Conservation (phyloP, 805 yeast genomes). For the Ogataea naganishii region DNA sequence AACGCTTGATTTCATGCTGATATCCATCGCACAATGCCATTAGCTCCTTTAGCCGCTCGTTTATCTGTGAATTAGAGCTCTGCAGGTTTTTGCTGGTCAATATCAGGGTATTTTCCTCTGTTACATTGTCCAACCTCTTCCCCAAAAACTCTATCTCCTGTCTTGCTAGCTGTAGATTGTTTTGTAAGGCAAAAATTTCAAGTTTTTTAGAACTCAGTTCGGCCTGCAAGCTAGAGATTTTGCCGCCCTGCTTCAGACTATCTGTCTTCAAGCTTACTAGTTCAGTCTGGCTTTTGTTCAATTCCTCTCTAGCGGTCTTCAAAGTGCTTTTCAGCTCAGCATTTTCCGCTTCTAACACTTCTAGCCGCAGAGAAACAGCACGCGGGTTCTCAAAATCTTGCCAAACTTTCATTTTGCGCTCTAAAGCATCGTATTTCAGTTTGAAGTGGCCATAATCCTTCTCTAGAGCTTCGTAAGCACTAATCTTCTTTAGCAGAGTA, state of each 20-base stretch:
- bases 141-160: slow-evolving; percentile 13
- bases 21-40: slow-evolving; percentile 47
- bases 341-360: slow-evolving; percentile 3
- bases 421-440: slow-evolving; percentile 38
- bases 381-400: slow-evolving; percentile 23
- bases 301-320: slow-evolving; percentile 4
- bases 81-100: slow-evolving; percentile 4
- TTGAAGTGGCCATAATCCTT: slow-evolving; percentile 38
- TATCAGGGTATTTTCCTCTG: slow-evolving; percentile 9
- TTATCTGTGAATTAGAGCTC: slow-evolving; percentile 8
- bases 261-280: slow-evolving; percentile 4
- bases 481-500: slow-evolving; percentile 30
- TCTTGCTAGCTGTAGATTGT: slow-evolving; percentile 7
- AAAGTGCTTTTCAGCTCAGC: slow-evolving; percentile 1
- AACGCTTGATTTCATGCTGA: slow-evolving; percentile 37
- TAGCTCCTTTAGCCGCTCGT: slow-evolving; percentile 24
- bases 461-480: slow-evolving; percentile 31
- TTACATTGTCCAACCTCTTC: slow-evolving; percentile 10
- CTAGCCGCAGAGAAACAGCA: slow-evolving; percentile 4
- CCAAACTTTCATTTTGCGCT: slow-evolving; percentile 41
- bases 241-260: slow-evolving; percentile 1
- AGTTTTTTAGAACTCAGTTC: slow-evolving; percentile 3
- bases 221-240: not conserved
- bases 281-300: slow-evolving; percentile 6
- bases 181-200: slow-evolving; percentile 8